A percentile compares a stretch with the other conserved stretches of the same genome.
These are phyloP conservation scores for Hypoxylon fragiforme DNA, from an alignment of 495 filamentous ascomycete species.

Conservation along the genomic window DNA sequence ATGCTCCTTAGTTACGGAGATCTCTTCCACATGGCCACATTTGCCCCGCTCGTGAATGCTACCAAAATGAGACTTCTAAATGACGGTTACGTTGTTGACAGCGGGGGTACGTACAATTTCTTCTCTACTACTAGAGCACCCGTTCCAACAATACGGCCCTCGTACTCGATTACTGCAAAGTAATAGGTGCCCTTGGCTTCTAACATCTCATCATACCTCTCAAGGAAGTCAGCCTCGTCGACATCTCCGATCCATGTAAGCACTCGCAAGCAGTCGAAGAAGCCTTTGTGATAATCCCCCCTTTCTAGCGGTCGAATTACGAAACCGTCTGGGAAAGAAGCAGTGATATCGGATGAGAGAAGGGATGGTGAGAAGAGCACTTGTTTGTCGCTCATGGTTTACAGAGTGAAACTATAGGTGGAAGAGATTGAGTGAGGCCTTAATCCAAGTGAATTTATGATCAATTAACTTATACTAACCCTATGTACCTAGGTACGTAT, in stretches of 20 bases:
- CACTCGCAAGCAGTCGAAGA: conserved; percentile 79
- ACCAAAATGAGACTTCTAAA: conserved; percentile 4
- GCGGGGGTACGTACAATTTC: conserved; percentile 59
- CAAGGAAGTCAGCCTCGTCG: conserved; percentile 64
- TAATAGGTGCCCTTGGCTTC: conserved; percentile 73
- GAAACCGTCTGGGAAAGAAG: conserved; percentile 70
- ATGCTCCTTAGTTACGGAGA: conserved; percentile 79
- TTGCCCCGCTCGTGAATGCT: conserved; percentile 65
- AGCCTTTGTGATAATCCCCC: conserved; percentile 68
- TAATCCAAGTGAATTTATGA: neutral
- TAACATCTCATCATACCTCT: conserved; percentile 79
- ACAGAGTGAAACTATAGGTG: neutral
- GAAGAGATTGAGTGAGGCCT: neutral
- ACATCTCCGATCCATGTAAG: conserved; percentile 84
- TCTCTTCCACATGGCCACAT: conserved; percentile 89
- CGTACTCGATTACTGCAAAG: conserved; percentile 70
- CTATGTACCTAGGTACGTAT: too few species aligned
- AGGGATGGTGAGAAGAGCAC: conserved; percentile 71
- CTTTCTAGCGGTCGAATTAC: conserved; percentile 71
- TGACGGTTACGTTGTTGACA: neutral
- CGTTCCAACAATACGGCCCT: conserved; percentile 70
- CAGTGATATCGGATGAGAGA: conserved; percentile 65
- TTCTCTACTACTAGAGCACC: conserved; percentile 76
- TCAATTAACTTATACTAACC: too few species aligned
- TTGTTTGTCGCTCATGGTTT: conserved; percentile 15